Evolutionary conservation across 257 asterid genomes (phyloP).

Genomic region (Scutellaria barbata): DNA sequence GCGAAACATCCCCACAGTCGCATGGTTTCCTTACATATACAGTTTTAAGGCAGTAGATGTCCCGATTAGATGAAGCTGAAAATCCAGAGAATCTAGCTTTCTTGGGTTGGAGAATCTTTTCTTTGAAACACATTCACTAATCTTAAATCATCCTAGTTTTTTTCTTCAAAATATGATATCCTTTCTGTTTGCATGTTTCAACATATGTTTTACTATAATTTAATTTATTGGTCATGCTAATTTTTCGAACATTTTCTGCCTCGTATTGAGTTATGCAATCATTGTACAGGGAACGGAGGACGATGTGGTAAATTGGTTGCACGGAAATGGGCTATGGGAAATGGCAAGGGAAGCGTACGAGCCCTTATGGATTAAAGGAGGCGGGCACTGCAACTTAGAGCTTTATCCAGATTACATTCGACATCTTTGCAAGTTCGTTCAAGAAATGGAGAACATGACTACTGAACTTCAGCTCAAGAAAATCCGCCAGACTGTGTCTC

Average conservation of each 20-base stretch:
- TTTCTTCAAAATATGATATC: not conserved
- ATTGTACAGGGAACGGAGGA: slow-evolving; percentile 89
- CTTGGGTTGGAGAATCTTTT: not conserved
- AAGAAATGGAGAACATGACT: slow-evolving; percentile 89
- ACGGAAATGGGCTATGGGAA: slow-evolving; percentile 85
- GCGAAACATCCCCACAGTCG: no score
- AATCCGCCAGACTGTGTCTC: slow-evolving; percentile 54
- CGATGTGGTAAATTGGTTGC: slow-evolving; percentile 92
- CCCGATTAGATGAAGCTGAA: not conserved
- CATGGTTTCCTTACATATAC: not conserved
- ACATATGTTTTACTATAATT: not conserved
- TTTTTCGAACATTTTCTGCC: no score
- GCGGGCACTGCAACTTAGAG: slow-evolving; percentile 99
- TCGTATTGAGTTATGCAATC: not conserved
- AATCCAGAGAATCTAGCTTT: not conserved
- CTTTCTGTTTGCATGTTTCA: not conserved
- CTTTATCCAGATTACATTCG: slow-evolving; percentile 93
- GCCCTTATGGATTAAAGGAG: slow-evolving; percentile 98
- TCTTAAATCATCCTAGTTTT: no score
- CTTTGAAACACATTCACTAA: not conserved
- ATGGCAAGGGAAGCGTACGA: slow-evolving; percentile 90
- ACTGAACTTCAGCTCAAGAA: slow-evolving; percentile 67
- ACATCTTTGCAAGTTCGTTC: slow-evolving; percentile 78
- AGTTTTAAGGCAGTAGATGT: not conserved
- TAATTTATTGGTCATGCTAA: not conserved